A percentile compares a stretch with the other conserved stretches of the same genome.
Evolutionary conservation across 2,329 filamentous ascomycete species (phyloP).

Genomic region (Mollisia scopiformis): DNA sequence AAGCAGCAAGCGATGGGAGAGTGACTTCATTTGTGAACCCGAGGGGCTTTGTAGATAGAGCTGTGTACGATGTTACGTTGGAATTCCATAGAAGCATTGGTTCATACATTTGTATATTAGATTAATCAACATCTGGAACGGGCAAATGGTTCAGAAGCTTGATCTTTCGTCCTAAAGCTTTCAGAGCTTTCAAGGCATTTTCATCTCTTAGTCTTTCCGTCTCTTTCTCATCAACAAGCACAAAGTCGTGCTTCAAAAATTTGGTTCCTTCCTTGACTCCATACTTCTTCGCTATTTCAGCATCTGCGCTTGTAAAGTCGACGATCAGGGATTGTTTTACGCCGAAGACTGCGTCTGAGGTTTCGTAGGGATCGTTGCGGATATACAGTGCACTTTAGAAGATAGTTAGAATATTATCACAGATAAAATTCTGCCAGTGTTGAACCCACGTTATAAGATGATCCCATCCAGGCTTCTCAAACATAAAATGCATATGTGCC

Average conservation of each 20-base stretch:
- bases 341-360: slow-evolving; percentile 82
- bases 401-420: background rate
- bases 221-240: slow-evolving; percentile 73
- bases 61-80: too few species aligned
- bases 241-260: slow-evolving; percentile 74
- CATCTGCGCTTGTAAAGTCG: slow-evolving; percentile 57
- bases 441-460: slow-evolving; percentile 77
- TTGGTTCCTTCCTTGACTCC: slow-evolving; percentile 64
- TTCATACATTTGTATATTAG: background rate
- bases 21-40: too few species aligned
- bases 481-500: slow-evolving; percentile 87
- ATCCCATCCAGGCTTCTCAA: slow-evolving; percentile 78
- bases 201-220: slow-evolving; percentile 66
- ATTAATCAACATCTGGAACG: slow-evolving; percentile 65
- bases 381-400: slow-evolving; percentile 70
- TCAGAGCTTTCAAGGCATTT: slow-evolving; percentile 68
- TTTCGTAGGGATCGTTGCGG: slow-evolving; percentile 79
- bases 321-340: slow-evolving; percentile 82
- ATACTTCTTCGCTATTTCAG: slow-evolving; percentile 61
- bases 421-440: background rate
- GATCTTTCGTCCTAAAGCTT: slow-evolving; percentile 51
- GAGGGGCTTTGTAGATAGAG: too few species aligned
- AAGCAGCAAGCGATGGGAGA: too few species aligned
- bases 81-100: too few species aligned
- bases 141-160: slow-evolving; percentile 78